Evolutionary conservation across 2,329 filamentous ascomycete species (phyloP).

Genomic region (Clonostachys rosea): DNA sequence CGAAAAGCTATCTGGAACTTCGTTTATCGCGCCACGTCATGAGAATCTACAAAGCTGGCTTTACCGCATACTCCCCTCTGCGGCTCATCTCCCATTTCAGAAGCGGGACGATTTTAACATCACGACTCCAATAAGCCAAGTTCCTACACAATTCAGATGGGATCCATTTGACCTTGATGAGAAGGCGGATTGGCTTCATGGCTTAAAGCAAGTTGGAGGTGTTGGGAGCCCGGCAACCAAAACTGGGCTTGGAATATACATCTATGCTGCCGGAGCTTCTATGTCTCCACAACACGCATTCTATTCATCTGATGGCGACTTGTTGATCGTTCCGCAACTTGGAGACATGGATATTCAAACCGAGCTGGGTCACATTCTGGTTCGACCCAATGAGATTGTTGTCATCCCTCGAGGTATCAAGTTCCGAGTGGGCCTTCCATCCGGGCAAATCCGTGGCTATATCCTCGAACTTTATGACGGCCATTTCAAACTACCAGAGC

Average conservation of each 20-base stretch:
- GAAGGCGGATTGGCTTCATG: constrained; percentile 44
- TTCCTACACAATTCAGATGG: constrained; percentile 80
- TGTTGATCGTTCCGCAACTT: constrained; percentile 71
- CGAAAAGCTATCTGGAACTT: constrained; percentile 71
- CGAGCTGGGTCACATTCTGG: constrained; percentile 68
- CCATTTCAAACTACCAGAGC: constrained; percentile 66
- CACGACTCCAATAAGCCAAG: constrained; percentile 17
- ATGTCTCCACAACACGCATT: constrained; percentile 75
- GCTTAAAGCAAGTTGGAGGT: constrained; percentile 67
- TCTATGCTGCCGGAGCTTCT: constrained; percentile 73
- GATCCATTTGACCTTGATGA: constrained; percentile 70
- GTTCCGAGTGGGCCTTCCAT: constrained; percentile 63
- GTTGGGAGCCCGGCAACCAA: constrained; percentile 79
- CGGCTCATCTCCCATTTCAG: constrained; percentile 48
- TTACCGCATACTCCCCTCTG: constrained; percentile 64
- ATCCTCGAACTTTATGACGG: constrained; percentile 71
- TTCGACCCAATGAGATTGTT: constrained; percentile 74
- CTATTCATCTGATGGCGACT: constrained; percentile 79
- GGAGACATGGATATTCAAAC: constrained; percentile 73
- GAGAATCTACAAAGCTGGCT: constrained; percentile 70
- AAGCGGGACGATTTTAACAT: constrained; percentile 1
- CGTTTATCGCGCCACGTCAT: constrained; percentile 65
- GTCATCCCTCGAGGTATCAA: constrained; percentile 72
- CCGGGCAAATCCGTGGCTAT: constrained; percentile 63
- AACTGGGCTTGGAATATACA: constrained; percentile 72